Evolutionary conservation across 768 basidiomycete genomes (phyloP).

Genomic region (Auriscalpium orientale): DNA sequence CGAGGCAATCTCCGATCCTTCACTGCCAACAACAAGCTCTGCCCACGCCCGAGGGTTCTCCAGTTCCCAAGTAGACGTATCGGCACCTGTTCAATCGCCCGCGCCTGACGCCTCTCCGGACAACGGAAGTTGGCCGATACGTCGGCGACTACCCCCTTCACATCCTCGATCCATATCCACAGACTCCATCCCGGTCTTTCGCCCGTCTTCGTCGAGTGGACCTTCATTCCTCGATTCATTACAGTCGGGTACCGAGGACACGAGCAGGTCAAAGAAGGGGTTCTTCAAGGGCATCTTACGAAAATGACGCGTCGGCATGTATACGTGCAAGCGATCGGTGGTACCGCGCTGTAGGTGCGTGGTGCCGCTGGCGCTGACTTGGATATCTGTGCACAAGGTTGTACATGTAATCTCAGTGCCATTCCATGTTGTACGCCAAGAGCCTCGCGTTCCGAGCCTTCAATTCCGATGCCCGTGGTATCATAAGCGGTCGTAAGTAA

Average conservation of each 20-base stretch:
- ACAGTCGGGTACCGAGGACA: neutral
- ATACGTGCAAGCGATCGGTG: no score
- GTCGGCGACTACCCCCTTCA: conserved; percentile 18
- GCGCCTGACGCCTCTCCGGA: neutral
- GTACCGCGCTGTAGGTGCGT: no score
- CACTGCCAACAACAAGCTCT: conserved; percentile 15
- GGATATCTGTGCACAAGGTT: no score
- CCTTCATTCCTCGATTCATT: neutral
- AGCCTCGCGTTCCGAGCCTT: neutral
- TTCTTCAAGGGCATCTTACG: conserved; percentile 35
- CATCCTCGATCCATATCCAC: conserved; percentile 49
- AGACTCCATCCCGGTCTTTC: conserved; percentile 40
- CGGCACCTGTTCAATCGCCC: neutral
- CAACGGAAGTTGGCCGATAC: neutral
- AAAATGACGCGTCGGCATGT: conserved; percentile 21
- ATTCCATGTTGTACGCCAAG: no score
- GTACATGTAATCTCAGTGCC: no score
- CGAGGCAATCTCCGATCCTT: conserved; percentile 6
- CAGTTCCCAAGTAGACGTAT: neutral
- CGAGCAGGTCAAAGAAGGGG: conserved; percentile 22
- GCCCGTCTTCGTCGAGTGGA: neutral
- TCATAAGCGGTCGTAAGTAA: neutral
- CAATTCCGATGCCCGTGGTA: neutral
- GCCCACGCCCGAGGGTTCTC: conserved; percentile 9
- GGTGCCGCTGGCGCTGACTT: no score